Base-by-base conservation (phyloP, 2,329 filamentous ascomycete species). In the Exophiala bonariae region DNA sequence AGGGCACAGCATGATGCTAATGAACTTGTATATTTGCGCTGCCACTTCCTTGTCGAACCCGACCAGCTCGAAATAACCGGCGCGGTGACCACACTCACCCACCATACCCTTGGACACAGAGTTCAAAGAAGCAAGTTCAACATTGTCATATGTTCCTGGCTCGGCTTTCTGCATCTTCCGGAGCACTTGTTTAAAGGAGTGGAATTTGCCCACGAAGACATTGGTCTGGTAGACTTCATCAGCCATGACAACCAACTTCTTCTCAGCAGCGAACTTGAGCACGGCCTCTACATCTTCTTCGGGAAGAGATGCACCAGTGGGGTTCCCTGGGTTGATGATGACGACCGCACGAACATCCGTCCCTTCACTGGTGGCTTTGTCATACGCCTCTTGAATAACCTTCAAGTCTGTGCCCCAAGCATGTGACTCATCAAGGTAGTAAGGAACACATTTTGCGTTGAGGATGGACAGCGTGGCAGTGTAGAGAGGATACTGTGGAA, bases 161-260 rank as follows among this genome's bases (percentile, higher is more conserved):
- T 77, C 70, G 64, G 85, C 73, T 67, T 85, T 77, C 69, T 97
- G 92, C 62, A 97, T 74, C 59, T 86, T 65, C 55, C 91, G 82
- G 41, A 99, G 81, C 32, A 86, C 83, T 61, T 87, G 83, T 76
- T 97, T 97, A 85, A 99, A 97, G 63, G 88, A 95, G 73, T 88
- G 83, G 77, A 99, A 99, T 67, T 92, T 79, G 68, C 93, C 93
- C 53, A 56, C 76, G 73, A 99, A 99, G 61, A 99, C 87, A 70
- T 99, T 99, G 65, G 93, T 97, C 74, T 99, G 93, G 81, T 99
- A 99, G 30, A 99, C 93, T 71, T 99, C 93, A 64, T 99, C 93
- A 42, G 93, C 93, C 62, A 99, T 81, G 57, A 97, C 77, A 46
- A 97, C 90, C 19, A 99, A 79, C 60, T 85, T 82, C 76, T 96